These are phyloP conservation scores for Fraxinus excelsior DNA, from an alignment of 257 asterid genomes.

Conservation along the genomic window DNA sequence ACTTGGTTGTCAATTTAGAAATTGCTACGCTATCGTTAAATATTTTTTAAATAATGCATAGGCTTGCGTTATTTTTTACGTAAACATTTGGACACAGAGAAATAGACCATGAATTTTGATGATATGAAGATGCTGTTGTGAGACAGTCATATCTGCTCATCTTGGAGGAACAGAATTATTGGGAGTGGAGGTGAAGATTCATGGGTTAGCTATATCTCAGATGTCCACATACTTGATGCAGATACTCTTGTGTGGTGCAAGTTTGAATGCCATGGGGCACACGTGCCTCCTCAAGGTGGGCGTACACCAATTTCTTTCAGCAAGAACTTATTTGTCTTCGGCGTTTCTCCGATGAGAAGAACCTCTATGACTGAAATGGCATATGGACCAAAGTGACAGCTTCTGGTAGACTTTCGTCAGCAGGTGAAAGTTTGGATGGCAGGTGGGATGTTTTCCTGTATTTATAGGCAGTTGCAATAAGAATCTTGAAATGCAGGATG, in stretches of 20 bases:
- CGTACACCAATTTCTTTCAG: constrained; percentile 77
- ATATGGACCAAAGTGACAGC: too few relatives aligned
- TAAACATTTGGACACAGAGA: too few relatives aligned
- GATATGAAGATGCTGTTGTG: background rate
- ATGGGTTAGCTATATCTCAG: constrained; percentile 70
- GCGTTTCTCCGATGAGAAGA: constrained; percentile 90
- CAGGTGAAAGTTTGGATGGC: constrained; percentile 74
- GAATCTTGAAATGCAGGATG: constrained; percentile 86
- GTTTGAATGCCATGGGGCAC: constrained; percentile 78
- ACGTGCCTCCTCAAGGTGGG: constrained; percentile 89
- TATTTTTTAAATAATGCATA: too few relatives aligned
- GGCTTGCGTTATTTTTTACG: too few relatives aligned
- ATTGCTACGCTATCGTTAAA: too few relatives aligned
- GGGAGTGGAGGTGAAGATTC: constrained; percentile 95
- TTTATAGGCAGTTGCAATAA: constrained; percentile 94
- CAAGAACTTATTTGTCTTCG: constrained; percentile 77
- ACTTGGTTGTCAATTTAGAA: too few relatives aligned
- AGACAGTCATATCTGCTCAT: constrained; percentile 84
- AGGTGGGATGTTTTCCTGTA: constrained; percentile 68
- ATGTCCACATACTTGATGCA: constrained; percentile 90
- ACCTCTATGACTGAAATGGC: too few relatives aligned
- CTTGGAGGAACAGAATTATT: constrained; percentile 85
- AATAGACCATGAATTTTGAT: too few relatives aligned
- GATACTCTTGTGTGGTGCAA: constrained; percentile 92
- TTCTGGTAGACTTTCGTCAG: too few relatives aligned